Conservation (phyloP, 768 basidiomycete genomes). For the Auricularia sp. region DNA sequence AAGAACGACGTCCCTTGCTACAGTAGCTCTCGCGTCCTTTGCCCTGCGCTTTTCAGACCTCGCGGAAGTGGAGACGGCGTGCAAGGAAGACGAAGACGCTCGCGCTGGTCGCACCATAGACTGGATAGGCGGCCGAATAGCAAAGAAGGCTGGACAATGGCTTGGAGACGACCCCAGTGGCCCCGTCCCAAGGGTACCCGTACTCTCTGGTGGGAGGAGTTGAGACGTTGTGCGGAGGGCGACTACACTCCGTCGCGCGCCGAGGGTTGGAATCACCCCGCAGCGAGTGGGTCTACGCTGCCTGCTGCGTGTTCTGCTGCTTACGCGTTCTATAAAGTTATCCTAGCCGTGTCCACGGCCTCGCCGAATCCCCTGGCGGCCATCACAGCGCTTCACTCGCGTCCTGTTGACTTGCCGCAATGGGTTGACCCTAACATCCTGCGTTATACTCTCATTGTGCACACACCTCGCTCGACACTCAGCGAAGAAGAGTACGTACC, state of each 20-base stretch:
- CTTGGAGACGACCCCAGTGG: slow-evolving; percentile 48
- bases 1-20: slow-evolving; percentile 59
- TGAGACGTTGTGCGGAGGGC: slow-evolving; percentile 64
- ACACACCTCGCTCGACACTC: slow-evolving; percentile 56
- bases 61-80: slow-evolving; percentile 57
- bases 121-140: slow-evolving; percentile 72
- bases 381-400: slow-evolving; percentile 62
- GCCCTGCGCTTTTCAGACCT: slow-evolving; percentile 71
- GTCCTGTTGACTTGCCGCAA: slow-evolving; percentile 54
- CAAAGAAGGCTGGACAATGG: slow-evolving; percentile 56
- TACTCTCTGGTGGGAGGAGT: slow-evolving; percentile 85
- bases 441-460: slow-evolving; percentile 68
- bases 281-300: slow-evolving; percentile 45
- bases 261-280: slow-evolving; percentile 85
- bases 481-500: slow-evolving; percentile 68
- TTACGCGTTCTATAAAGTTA: slow-evolving; percentile 37
- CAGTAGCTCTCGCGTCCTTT: slow-evolving; percentile 64
- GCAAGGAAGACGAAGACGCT: slow-evolving; percentile 67
- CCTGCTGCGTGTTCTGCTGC: slow-evolving; percentile 6
- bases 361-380: slow-evolving; percentile 74
- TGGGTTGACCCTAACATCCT: slow-evolving; percentile 73
- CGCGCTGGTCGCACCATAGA: slow-evolving; percentile 74
- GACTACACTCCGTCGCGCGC: slow-evolving; percentile 59
- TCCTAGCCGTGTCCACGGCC: slow-evolving; percentile 73
- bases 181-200: slow-evolving; percentile 21